Base-by-base conservation (phyloP, 495 filamentous ascomycete genomes). In the Aspergillus nidulans region DNA sequence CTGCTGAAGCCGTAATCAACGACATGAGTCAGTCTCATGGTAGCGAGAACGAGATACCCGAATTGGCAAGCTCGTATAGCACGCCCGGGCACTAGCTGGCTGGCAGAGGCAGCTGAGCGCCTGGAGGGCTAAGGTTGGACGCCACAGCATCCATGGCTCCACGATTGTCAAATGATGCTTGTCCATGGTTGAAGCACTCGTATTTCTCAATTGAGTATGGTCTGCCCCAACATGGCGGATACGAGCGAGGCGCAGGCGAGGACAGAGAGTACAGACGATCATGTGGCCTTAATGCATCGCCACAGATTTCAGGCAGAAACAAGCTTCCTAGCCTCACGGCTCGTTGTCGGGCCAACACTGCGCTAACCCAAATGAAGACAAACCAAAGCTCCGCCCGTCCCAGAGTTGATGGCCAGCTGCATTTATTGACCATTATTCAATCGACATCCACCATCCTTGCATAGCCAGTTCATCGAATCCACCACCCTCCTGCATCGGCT, bases 21-120 rank as follows among this genome's bases (percentile, higher is more conserved):
- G n/a, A n/a, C n/a, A n/a, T n/a, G n/a, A n/a, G n/a, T n/a, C n/a
- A n/a, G 50, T 25, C 26, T 48, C 4, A 10, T 28, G 28, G 19
- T 58, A 62, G 64, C 59, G 59, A 64, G 60, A 62, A 67, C 64
- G 64, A 67, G 64, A 1, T 59, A 39, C 57, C 52, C 40, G 34
- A 55, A 55, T 38, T 21, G 49, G 55, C n/a, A 53, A 55, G 20
- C 36, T 56, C 53, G 53, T 56, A 56, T 49, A 34, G 10, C n/a
- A n/a, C n/a, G n/a, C n/a, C 15, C 30, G 47, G 47, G 47, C 47
- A n/a, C n/a, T n/a, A n/a, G n/a, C n/a, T n/a, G n/a, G n/a, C 13
- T 12, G 36, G 16, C 6, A 19, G 3, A 9, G 7, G 44, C 25
- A 28, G n/a, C 26, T 28, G 30, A 5, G 30, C 30, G 9, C 4